A percentile compares a stretch with the other conserved stretches of the same genome.
Conservation (phyloP, 2,329 filamentous ascomycete genomes). For the Lojkania enalia region DNA sequence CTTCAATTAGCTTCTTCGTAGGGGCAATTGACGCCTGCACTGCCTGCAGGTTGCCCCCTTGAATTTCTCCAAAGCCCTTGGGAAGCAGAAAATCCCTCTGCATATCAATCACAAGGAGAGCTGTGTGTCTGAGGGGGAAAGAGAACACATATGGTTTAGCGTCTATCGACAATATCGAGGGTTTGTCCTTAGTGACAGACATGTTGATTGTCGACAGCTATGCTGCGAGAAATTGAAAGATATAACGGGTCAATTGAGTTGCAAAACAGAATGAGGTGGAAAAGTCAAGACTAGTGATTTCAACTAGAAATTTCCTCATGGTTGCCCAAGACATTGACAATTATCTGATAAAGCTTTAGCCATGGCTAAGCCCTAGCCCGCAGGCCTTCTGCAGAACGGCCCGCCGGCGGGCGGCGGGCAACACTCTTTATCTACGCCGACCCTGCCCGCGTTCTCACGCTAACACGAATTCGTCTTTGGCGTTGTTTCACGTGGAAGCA, state of each 20-base stretch:
- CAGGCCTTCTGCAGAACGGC: slow-evolving; percentile 21
- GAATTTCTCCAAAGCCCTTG: slow-evolving; percentile 57
- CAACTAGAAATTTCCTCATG: not conserved
- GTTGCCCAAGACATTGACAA: not conserved
- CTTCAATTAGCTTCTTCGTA: slow-evolving; percentile 49
- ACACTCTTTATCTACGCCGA: slow-evolving; percentile 16
- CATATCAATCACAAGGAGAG: slow-evolving; percentile 57
- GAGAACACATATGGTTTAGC: slow-evolving; percentile 54
- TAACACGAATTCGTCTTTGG: not conserved
- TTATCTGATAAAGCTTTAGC: slow-evolving; percentile 10
- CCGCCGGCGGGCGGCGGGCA: slow-evolving; percentile 13
- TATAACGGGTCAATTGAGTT: not conserved
- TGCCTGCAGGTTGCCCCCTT: slow-evolving; percentile 49
- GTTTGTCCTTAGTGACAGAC: slow-evolving; percentile 13
- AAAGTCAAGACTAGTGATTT: not conserved
- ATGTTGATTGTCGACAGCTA: slow-evolving; percentile 4
- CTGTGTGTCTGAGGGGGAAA: slow-evolving; percentile 52
- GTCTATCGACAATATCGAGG: slow-evolving; percentile 29
- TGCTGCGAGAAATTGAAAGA: not conserved
- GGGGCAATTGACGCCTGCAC: slow-evolving; percentile 46
- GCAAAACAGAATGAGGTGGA: not conserved
- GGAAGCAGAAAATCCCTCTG: slow-evolving; percentile 56
- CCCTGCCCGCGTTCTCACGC: not conserved
- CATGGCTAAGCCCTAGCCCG: slow-evolving; percentile 7
- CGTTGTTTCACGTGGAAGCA: not conserved